Base-by-base conservation (phyloP, 345 rosid species). In the Melaleuca quinquenervia region DNA sequence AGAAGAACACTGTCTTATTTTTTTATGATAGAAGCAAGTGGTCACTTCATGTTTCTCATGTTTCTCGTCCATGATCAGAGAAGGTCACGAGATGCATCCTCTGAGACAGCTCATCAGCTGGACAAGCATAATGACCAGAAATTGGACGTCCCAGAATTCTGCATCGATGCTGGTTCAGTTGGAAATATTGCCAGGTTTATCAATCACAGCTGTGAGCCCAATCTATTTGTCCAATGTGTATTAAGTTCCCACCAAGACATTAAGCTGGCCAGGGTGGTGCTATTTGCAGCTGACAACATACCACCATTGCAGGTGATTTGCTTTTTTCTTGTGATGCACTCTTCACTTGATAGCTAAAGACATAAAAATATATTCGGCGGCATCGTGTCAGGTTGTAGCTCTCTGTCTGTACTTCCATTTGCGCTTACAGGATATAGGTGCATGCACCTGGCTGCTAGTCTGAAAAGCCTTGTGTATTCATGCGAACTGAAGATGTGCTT, bases 191-290 rank as follows among this genome's bases (percentile, higher is more conserved):
- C 99, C 15, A 93, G 99, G 90, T 97, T 94, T 89, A 94, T 98
- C 56, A 97, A 97, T 86, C 99, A 96, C 87, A 96, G 99, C 84
- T 97, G 99, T 50, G 96, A 92, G 90, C 99, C 99, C 29, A 98
- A 98, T 86, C 93, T 98, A 14, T 98, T 95, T 87, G 97, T 98
- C 18, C 99, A 98, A 84, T 93, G 98, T 83, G 94, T 97, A 82
- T 84, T 96, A 89, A 94, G 96, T 89, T 91, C 93, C 32, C 99
- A 96, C 90, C 96, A 91, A 6, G 98, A 95, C 86, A 75, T 95
- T 24, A 94, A 91, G 86, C 98, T 95, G 82, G 99, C 98, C 45
- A 92, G 97, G 27, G 95, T 98, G 83, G 93, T 96, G 90, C 93
- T 96, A 18, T 94, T 96, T 85, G 99, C 99, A 8, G 98, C 98